These are phyloP conservation scores for Raphanus raphanistrum DNA, from an alignment of 345 rosid species.

Conservation along the genomic window DNA sequence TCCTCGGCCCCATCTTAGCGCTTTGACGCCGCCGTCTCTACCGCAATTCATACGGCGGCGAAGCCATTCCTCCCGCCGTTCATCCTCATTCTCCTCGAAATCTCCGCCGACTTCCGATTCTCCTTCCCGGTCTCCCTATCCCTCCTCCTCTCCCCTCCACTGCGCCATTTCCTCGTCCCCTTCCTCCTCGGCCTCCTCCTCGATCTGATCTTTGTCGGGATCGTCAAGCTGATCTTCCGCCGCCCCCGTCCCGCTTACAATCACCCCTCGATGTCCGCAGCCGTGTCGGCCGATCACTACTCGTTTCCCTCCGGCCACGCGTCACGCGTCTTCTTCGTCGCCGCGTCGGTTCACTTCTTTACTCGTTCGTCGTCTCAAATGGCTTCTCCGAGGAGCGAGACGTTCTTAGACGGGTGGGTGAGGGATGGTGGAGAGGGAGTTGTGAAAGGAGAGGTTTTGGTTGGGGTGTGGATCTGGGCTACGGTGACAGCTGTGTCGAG, in stretches of 20 bases:
- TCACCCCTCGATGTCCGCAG: slow-evolving; percentile 67
- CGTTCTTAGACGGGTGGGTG: slow-evolving; percentile 36
- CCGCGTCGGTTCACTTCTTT: slow-evolving; percentile 54
- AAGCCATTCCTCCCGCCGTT: slow-evolving; percentile 52
- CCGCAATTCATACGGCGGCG: slow-evolving; percentile 48
- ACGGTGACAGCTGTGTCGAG: slow-evolving; percentile 61
- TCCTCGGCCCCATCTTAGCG: slow-evolving; percentile 41
- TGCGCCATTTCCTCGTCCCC: slow-evolving; percentile 50
- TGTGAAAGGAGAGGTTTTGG: slow-evolving; percentile 33
- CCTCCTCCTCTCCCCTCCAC: slow-evolving; percentile 51
- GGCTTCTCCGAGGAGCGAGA: background rate
- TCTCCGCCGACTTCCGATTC: slow-evolving; percentile 81
- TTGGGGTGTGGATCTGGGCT: slow-evolving; percentile 67
- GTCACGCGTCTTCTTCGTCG: slow-evolving; percentile 73
- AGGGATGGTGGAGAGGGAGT: slow-evolving; percentile 24
- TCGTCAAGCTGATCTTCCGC: slow-evolving; percentile 68
- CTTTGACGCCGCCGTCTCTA: slow-evolving; percentile 57
- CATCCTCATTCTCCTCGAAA: slow-evolving; percentile 62
- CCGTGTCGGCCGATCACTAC: slow-evolving; percentile 66
- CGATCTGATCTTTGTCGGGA: slow-evolving; percentile 69
- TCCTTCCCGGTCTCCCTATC: slow-evolving; percentile 75
- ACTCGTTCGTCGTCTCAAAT: background rate
- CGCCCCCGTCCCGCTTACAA: slow-evolving; percentile 88
- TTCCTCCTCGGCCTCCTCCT: slow-evolving; percentile 82
- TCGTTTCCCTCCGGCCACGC: slow-evolving; percentile 98